Evolutionary conservation across 352 stramenopile species (phyloP), one percentile per base, ranked within the genome.

Genomic region (Blastocystis sp.): DNA sequence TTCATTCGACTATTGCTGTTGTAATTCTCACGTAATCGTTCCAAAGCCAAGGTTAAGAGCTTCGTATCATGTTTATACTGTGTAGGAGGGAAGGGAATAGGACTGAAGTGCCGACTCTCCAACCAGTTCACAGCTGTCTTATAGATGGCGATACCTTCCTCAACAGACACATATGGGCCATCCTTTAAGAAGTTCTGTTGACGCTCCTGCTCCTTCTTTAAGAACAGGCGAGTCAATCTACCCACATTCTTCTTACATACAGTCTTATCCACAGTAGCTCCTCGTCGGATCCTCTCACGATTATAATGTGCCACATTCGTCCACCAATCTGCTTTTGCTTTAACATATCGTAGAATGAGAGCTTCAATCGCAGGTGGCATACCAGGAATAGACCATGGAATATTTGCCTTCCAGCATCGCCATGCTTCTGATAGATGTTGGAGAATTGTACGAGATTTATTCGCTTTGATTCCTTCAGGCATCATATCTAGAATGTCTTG

Each of bases 401-500:
- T 99, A 89, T 99, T 99, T 37, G 97, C 96, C 90, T 98, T 98
- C 93, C 94, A 97, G 92, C 94, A 97, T 24, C 94, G 92, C 92
- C 97, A 99, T 12, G 96, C 96, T 92, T 99, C 97, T 89, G 92
- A 97, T 78, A 99, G 91, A 90, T 99, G 97, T 88, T 97, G 95
- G 78, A 99, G 90, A 88, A 99, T 98, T 52, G 96, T 97, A 57
- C 95, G 91, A 24, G 92, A 94, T 92, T 99, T 99, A 91, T 99
- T 99, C 66, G 97, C 95, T 89, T 98, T 98, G 0, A 99, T 95
- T 74, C 96, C 96, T 90, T 98, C 95, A 0, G 97, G 97, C 97
- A 99, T 99, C 96, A 99, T 99, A 89, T 99, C 97, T 27, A 99
- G 91, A 89, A 99, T 99, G 87, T 99, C 96, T 91, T 99, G 97